Percentiles rank a stretch among this genome's conserved stretches.
phyloP scores from a whole-genome alignment of 305 asterid genomes.

The Fraxinus floribunda region DNA sequence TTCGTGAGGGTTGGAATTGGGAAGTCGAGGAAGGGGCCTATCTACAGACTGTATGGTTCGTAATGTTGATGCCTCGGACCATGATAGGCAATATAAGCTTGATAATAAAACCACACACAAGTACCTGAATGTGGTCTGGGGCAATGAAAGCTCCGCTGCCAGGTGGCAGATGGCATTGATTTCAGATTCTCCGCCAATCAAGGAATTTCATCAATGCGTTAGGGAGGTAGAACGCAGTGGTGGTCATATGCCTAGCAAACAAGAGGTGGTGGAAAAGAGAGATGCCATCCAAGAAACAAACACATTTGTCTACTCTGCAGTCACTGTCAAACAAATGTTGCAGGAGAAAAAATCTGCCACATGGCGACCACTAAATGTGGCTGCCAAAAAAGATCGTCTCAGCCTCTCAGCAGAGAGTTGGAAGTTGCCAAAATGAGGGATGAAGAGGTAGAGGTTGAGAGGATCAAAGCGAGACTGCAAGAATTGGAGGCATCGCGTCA shows the following conservation, averaged over 20 bases:
- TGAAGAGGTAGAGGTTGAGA: constrained; percentile 67
- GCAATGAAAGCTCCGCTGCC: constrained; percentile 87
- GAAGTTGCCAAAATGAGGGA: constrained; percentile 75
- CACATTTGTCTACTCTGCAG: constrained; percentile 79
- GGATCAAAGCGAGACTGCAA: constrained; percentile 61
- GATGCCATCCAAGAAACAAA: constrained; percentile 79
- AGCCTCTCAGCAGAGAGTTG: constrained; percentile 50
- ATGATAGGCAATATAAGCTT: constrained; percentile 74
- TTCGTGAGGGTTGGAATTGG: constrained; percentile 96
- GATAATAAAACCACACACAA: constrained; percentile 85
- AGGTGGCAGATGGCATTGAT: constrained; percentile 99
- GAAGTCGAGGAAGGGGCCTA: constrained; percentile 69
- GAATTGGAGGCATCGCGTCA: constrained; percentile 75
- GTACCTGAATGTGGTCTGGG: constrained; percentile 84
- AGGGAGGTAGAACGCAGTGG: constrained; percentile 79
- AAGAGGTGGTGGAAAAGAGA: constrained; percentile 72
- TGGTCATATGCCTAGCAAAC: constrained; percentile 78
- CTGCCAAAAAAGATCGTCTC: constrained; percentile 92
- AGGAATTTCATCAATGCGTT: constrained; percentile 86
- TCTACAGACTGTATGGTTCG: constrained; percentile 88
- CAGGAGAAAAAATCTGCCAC: constrained; percentile 97
- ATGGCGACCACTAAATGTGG: constrained; percentile 76
- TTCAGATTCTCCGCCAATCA: constrained; percentile 74
- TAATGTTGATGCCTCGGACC: constrained; percentile 76
- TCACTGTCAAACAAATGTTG: constrained; percentile 92